Evolutionary conservation across 768 basidiomycete genomes (phyloP).

Genomic region (Infundibulicybe gibba): DNA sequence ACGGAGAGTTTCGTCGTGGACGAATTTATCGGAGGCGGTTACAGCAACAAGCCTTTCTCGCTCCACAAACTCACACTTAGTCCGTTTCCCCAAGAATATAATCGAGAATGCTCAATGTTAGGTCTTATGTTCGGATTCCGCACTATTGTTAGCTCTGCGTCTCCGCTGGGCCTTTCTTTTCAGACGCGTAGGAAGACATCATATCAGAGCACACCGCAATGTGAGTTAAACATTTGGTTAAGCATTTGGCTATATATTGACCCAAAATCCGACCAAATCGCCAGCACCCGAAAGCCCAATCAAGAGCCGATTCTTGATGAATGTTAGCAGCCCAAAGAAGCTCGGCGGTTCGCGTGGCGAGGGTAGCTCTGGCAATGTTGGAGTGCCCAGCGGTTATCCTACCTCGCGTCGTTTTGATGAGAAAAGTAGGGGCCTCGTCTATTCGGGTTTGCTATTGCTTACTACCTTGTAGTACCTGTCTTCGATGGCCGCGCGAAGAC

Average conservation of each 20-base stretch:
- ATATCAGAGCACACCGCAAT: background rate
- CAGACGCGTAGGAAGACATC: background rate
- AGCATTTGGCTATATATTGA: background rate
- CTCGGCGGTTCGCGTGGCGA: too few species aligned
- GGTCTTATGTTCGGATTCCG: slow-evolving; percentile 2
- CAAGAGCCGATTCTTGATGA: background rate
- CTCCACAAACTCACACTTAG: slow-evolving; percentile 1
- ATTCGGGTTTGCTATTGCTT: background rate
- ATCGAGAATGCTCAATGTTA: slow-evolving; percentile 2
- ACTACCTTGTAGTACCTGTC: slow-evolving; percentile 2
- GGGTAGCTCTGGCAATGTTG: too few species aligned
- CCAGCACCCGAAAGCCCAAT: background rate
- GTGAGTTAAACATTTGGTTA: background rate
- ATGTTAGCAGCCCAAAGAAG: background rate
- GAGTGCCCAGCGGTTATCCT: background rate
- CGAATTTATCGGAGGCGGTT: background rate
- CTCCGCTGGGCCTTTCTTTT: slow-evolving; percentile 1
- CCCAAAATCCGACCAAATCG: background rate
- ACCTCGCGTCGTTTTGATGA: background rate
- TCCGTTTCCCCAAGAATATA: slow-evolving; percentile 4
- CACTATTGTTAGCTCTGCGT: background rate
- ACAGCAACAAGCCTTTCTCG: background rate
- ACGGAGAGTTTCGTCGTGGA: slow-evolving; percentile 1
- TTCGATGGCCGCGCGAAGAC: slow-evolving; percentile 2
- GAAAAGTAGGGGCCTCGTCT: background rate